Evolutionary conservation across 1,284 basidiomycete species (phyloP).

Genomic region (Sporisorium graminicola): DNA sequence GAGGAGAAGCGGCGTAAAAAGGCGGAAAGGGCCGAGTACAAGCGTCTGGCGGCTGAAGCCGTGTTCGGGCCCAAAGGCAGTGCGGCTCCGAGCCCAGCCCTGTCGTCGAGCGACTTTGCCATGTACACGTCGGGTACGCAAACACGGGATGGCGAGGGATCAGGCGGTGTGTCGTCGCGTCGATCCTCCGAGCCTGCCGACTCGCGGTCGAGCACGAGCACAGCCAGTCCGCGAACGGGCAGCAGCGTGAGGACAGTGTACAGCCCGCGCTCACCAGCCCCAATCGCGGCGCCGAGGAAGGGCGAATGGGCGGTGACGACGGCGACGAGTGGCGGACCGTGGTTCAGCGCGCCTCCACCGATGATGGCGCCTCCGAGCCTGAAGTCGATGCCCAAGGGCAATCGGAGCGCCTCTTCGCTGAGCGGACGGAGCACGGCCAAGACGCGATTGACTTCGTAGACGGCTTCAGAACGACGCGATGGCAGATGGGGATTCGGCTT

Average conservation of each 20-base stretch:
- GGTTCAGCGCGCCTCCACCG: conserved; percentile 52
- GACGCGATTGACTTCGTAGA: conserved; percentile 28
- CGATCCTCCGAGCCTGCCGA: conserved; percentile 29
- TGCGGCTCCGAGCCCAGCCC: conserved; percentile 23
- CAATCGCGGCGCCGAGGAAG: conserved; percentile 20
- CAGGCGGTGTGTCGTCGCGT: conserved; percentile 13
- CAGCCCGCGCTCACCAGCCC: conserved; percentile 28
- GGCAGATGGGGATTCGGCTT: background rate
- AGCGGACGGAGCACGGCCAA: conserved; percentile 39
- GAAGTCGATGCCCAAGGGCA: conserved; percentile 32
- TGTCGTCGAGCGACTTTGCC: conserved; percentile 41
- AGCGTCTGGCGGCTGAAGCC: conserved; percentile 46
- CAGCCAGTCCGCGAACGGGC: conserved; percentile 42
- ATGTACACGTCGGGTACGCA: conserved; percentile 31
- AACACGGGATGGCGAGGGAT: background rate
- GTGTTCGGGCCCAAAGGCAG: conserved; percentile 54
- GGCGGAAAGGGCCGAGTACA: conserved; percentile 50
- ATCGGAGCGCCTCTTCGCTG: conserved; percentile 30
- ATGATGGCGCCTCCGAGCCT: conserved; percentile 20
- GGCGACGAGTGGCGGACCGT: conserved; percentile 40
- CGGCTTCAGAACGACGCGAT: background rate
- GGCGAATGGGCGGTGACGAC: conserved; percentile 52
- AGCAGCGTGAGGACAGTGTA: conserved; percentile 37
- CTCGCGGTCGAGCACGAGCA: conserved; percentile 41
- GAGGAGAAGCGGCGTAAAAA: conserved; percentile 50